Conservation (phyloP, 805 yeast genomes). For the Candida railenensis region DNA sequence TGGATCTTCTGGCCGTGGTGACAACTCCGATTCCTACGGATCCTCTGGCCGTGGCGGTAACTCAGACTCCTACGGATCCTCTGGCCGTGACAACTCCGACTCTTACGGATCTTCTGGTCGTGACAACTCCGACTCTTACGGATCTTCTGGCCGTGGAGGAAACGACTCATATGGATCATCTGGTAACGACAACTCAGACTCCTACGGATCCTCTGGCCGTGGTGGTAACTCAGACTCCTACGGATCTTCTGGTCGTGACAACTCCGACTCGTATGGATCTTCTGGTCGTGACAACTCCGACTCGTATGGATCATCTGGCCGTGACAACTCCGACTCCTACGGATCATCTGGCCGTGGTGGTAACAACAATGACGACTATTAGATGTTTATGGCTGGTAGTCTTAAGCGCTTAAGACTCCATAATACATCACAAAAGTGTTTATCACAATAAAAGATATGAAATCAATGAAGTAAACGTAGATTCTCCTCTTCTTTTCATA, state of each 20-base stretch:
- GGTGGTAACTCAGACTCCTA: conserved; percentile 11
- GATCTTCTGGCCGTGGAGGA: conserved; percentile 11
- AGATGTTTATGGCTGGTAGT: background rate
- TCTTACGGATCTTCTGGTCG: conserved; percentile 17
- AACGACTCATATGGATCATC: conserved; percentile 10
- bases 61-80: conserved; percentile 15
- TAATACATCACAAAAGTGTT: background rate
- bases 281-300: conserved; percentile 9
- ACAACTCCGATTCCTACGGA: conserved; percentile 5
- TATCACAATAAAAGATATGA: background rate
- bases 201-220: conserved; percentile 12
- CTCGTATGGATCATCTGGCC: conserved; percentile 14
- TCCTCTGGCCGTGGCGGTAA: conserved; percentile 1
- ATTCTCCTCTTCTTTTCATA: background rate
- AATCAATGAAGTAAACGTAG: too few relatives aligned
- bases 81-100: conserved; percentile 9
- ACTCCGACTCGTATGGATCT: conserved; percentile 17
- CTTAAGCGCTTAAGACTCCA: background rate
- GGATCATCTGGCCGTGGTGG: conserved; percentile 8
- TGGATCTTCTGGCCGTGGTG: conserved; percentile 10
- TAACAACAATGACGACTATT: conserved; percentile 13
- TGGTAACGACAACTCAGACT: conserved; percentile 6
- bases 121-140: conserved; percentile 11
- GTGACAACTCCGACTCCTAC: conserved; percentile 5
- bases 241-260: conserved; percentile 13